Base-by-base conservation (phyloP, 768 basidiomycete genomes). In the Termitomyces sp. region DNA sequence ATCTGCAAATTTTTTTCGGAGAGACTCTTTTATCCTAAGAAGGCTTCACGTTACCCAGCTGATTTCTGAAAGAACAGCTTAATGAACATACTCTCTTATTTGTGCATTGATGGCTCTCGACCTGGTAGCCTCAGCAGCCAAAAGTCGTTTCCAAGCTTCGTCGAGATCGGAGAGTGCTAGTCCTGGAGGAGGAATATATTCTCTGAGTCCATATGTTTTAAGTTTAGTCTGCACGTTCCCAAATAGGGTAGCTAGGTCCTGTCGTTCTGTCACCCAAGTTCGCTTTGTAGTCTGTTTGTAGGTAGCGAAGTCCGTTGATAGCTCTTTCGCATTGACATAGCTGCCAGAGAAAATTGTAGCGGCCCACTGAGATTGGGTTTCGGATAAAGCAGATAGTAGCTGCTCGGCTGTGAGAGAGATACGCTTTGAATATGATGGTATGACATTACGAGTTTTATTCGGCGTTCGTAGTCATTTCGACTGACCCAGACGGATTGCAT, bases 211-310 rank as follows among this genome's bases (percentile, higher is more conserved):
- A 74, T 98, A 98, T 23, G 95, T 98, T 70, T 81, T 83, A 55
- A 98, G 75, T 71, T 98, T 98, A 0, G 93, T 96, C 70, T 95
- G 92, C 29, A 99, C 87, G 66, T 97, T 96, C 3, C 90, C 87
- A 61, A 98, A 92, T 14, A 98, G 80, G 1, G 90, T 91, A 9
- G 86, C 83, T 10, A 97, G 75, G 57, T 95, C 95, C 67, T 93
- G 90, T 66, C 88, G 84, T 71, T 98, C 95, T 8, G 84, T 86
- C 10, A 94, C 91, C 92, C 94, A 97, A 2, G 76, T 76, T 3
- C 93, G 83, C 66, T 97, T 97, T 40, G 79, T 87, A 2, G 89
- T 89, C 62, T 87, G 85, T 68, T 97, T 97, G 75, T 96, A 95
- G 1, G 77, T 76, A 17, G 82, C 81, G 65, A 97, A 94, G 4